phyloP scores from a whole-genome alignment of 2,329 filamentous ascomycete species.

The Tricladium varicosporioides region DNA sequence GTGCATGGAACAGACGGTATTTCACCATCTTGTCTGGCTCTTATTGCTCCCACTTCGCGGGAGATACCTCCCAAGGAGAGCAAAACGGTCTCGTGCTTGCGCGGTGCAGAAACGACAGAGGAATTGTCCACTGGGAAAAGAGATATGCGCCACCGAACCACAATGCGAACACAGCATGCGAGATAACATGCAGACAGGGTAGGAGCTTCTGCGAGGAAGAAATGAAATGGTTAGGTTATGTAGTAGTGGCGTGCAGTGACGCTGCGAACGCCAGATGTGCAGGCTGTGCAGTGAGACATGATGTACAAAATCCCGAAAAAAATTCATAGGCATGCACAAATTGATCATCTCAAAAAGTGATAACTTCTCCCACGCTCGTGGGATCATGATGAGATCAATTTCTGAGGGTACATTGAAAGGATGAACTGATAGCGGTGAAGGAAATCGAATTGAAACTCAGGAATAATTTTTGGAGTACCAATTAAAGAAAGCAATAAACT shows the following conservation, averaged over 20 bases:
- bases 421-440: neutral
- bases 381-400: no score
- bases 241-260: neutral
- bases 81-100: neutral
- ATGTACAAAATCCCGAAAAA: neutral
- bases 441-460: neutral
- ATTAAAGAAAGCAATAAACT: neutral
- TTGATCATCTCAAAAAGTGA: neutral
- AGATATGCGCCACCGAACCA: neutral
- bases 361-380: neutral
- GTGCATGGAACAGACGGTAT: neutral
- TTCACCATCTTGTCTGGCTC: neutral
- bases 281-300: neutral
- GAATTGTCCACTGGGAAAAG: neutral
- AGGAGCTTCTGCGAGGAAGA: neutral
- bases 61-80: neutral
- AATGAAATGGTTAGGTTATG: neutral
- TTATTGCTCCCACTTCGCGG: neutral
- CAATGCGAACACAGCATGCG: neutral
- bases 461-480: neutral
- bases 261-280: neutral
- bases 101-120: slow-evolving; percentile 1
- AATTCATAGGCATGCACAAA: neutral
- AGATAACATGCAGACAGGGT: neutral
- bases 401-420: no score